Evolutionary conservation across 805 yeast genomes (phyloP).

Genomic region (Pichia eremophila): DNA sequence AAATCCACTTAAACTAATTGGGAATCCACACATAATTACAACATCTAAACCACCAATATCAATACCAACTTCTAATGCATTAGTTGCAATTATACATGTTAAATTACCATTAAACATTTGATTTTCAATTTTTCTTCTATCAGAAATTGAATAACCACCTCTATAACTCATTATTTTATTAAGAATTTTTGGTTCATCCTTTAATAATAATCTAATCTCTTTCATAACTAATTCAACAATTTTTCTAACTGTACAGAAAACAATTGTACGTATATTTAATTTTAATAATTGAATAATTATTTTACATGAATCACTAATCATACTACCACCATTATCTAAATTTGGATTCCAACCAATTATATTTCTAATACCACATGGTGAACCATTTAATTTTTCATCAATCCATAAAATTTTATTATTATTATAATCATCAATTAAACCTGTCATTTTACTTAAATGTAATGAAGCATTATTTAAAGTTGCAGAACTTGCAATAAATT

Average conservation of each 20-base stretch:
- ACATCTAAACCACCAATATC: slow-evolving; percentile 92
- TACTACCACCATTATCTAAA: slow-evolving; percentile 47
- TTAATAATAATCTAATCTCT: slow-evolving; percentile 54
- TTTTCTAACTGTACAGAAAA: slow-evolving; percentile 79
- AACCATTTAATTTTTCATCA: slow-evolving; percentile 57
- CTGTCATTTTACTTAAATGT: slow-evolving; percentile 71
- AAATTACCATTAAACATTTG: slow-evolving; percentile 86
- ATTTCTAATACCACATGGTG: slow-evolving; percentile 74
- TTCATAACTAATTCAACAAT: slow-evolving; percentile 85
- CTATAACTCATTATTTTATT: slow-evolving; percentile 84
- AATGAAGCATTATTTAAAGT: slow-evolving; percentile 66
- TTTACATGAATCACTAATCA: slow-evolving; percentile 68
- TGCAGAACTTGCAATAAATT: slow-evolving; percentile 88
- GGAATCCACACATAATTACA: slow-evolving; percentile 88
- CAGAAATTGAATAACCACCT: slow-evolving; percentile 87
- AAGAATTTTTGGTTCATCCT: slow-evolving; percentile 35
- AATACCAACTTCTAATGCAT: slow-evolving; percentile 91
- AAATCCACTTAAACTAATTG: slow-evolving; percentile 74
- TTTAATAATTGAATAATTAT: slow-evolving; percentile 57
- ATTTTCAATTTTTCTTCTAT: slow-evolving; percentile 77
- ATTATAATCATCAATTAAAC: slow-evolving; percentile 36
- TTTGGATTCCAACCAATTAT: slow-evolving; percentile 85
- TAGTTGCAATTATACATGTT: slow-evolving; percentile 84
- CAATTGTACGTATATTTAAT: slow-evolving; percentile 67
- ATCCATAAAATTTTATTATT: slow-evolving; percentile 38